Evolutionary conservation across 352 stramenopile species (phyloP).

Genomic region (Elongisporangium anandrum): DNA sequence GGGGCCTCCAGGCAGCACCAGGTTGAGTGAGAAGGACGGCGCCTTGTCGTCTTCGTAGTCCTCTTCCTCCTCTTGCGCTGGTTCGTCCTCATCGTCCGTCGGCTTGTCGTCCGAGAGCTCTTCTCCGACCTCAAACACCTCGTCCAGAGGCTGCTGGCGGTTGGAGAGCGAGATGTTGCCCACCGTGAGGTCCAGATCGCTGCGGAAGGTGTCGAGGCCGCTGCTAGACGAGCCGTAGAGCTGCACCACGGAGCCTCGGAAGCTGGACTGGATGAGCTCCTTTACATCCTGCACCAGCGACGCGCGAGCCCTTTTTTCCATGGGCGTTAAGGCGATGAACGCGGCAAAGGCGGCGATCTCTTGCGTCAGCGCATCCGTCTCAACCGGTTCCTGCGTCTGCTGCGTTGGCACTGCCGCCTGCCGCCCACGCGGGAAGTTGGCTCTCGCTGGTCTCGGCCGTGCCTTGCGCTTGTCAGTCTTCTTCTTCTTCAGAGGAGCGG

Average conservation of each 20-base stretch:
- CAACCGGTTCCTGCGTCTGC: slow-evolving; percentile 1
- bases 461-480: background rate
- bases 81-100: slow-evolving; percentile 3
- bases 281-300: slow-evolving; percentile 42
- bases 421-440: background rate
- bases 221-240: slow-evolving; percentile 72
- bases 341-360: slow-evolving; percentile 43
- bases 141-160: slow-evolving; percentile 8
- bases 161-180: slow-evolving; percentile 33
- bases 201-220: slow-evolving; percentile 68
- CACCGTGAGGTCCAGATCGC: slow-evolving; percentile 70
- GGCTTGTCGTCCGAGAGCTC: slow-evolving; percentile 7
- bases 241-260: slow-evolving; percentile 38
- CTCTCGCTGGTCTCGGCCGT: background rate
- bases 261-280: slow-evolving; percentile 31
- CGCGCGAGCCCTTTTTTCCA: slow-evolving; percentile 33
- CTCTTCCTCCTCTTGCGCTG: slow-evolving; percentile 5
- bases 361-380: slow-evolving; percentile 20
- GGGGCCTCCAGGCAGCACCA: slow-evolving; percentile 27
- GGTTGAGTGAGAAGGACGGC: slow-evolving; percentile 60
- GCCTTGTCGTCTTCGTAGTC: slow-evolving; percentile 26
- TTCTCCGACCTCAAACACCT: slow-evolving; percentile 11
- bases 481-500: background rate
- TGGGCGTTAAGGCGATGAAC: slow-evolving; percentile 35
- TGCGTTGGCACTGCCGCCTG: background rate